phyloP scores from a whole-genome alignment of 371 early-diverging fungal genomes.

The Dichotomocladium elegans region DNA sequence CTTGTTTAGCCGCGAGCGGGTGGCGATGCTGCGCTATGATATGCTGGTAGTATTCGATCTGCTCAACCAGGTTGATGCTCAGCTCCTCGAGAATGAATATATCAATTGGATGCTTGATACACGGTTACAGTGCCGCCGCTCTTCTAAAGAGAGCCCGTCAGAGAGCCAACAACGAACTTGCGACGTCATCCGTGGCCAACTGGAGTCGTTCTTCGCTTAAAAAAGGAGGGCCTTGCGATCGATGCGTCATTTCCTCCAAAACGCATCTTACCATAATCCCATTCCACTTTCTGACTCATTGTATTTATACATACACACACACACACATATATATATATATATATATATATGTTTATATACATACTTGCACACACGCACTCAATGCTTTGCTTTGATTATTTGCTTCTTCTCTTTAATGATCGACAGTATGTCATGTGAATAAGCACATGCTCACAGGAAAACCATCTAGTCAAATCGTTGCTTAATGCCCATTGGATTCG shows the following conservation, averaged over 20 bases:
- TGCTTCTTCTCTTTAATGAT: background rate
- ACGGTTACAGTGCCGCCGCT: conserved; percentile 31
- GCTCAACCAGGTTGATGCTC: conserved; percentile 52
- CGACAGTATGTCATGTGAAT: too few relatives aligned
- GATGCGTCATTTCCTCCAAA: too few relatives aligned
- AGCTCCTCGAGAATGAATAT: conserved; percentile 53
- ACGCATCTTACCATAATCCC: too few relatives aligned
- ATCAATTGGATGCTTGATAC: conserved; percentile 61
- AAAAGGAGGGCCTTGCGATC: too few relatives aligned
- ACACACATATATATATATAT: too few relatives aligned
- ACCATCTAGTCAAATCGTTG: too few relatives aligned
- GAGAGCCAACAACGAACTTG: too few relatives aligned
- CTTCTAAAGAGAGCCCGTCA: conserved; percentile 1
- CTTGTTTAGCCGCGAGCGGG: conserved; percentile 49
- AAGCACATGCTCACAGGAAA: too few relatives aligned
- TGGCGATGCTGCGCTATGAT: conserved; percentile 57
- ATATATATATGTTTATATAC: too few relatives aligned
- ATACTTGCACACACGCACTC: background rate
- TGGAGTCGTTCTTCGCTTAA: conserved; percentile 1
- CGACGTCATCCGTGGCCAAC: background rate
- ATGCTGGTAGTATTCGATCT: conserved; percentile 51
- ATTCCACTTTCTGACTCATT: too few relatives aligned
- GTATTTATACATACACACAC: too few relatives aligned
- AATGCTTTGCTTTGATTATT: background rate
- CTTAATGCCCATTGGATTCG: too few relatives aligned